Base-by-base conservation (phyloP, 768 basidiomycete species). In the Serpula lacrymans region DNA sequence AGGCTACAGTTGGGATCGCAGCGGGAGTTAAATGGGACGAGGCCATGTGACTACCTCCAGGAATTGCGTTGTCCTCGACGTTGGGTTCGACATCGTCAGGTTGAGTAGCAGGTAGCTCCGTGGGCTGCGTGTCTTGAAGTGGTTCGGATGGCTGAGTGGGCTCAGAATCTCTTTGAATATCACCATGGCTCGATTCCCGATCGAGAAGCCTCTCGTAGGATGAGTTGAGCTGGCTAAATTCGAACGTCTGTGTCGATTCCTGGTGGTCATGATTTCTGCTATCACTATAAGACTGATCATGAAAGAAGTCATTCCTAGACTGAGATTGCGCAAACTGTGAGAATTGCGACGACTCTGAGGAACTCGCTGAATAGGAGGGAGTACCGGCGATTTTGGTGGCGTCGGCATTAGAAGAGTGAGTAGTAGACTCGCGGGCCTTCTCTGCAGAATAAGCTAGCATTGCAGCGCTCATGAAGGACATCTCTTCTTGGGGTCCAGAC, bases 341-440 rank as follows among this genome's bases (percentile, higher is more conserved):
- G 29, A 26, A 14, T 21, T 40, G 25, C 17, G 55, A 48, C 6
- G 38, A 20, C 23, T 34, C 44, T 12, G 42, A 45, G 34, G 50
- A 57, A 37, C 63, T 61, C 23, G 57, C 65, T 0, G 74, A 74
- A 36, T 65, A 49, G 9, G 58, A 63, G 13, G 81, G 81, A 33
- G 81, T 82, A 26, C 72, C 63, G 34, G 62, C 74, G 2, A 80
- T 79, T n/a, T 80, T 64, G 27, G 71, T 35, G 8, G 47, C 57
- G 32, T 44, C 32, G 25, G 22, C 50, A 48, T 34, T 29, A 26
- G 33, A 39, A 23, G 48, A 39, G 27, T 36, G 28, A 13, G 27
- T 17, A 6, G 40, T 12, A 13, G 42, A 18, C 17, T 38, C 39
- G 31, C 30, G 51, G 31, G 53, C 47, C 36, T 39, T 51, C 43